A percentile compares a stretch with the other conserved stretches of the same genome.
These are phyloP conservation scores for Neofusicoccum umdonicola DNA, from an alignment of 2,329 filamentous ascomycete species.

Conservation along the genomic window DNA sequence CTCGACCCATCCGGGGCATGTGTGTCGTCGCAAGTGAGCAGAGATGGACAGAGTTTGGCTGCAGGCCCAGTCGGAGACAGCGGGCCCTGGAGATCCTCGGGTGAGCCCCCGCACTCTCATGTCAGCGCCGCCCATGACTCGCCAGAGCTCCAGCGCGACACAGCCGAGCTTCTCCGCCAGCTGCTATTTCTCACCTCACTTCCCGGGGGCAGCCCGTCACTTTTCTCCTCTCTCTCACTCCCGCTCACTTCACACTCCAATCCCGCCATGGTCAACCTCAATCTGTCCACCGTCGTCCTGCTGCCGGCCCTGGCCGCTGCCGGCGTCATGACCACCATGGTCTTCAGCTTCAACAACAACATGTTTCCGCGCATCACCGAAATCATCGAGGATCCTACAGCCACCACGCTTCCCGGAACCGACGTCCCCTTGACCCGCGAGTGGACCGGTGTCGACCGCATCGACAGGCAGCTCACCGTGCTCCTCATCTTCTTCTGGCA, in stretches of 20 bases:
- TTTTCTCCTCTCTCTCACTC: neutral
- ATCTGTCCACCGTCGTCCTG: conserved; percentile 1
- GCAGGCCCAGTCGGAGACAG: neutral
- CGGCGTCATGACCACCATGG: neutral
- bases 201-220: neutral
- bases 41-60: too few relatives aligned
- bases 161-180: neutral
- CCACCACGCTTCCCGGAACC: neutral
- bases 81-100: neutral
- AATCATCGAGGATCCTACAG: conserved; percentile 45
- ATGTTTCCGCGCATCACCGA: conserved; percentile 47
- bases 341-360: conserved; percentile 32
- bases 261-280: conserved; percentile 6
- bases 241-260: neutral
- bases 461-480: conserved; percentile 5
- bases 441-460: neutral
- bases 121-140: neutral
- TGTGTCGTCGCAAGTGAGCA: too few relatives aligned
- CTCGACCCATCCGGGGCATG: too few relatives aligned
- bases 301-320: neutral
- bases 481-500: conserved; percentile 14
- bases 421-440: neutral
- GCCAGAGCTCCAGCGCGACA: neutral
- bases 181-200: neutral
- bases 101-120: neutral